phyloP scores from a whole-genome alignment of 805 yeast species.

The Candida sphagnicola region DNA sequence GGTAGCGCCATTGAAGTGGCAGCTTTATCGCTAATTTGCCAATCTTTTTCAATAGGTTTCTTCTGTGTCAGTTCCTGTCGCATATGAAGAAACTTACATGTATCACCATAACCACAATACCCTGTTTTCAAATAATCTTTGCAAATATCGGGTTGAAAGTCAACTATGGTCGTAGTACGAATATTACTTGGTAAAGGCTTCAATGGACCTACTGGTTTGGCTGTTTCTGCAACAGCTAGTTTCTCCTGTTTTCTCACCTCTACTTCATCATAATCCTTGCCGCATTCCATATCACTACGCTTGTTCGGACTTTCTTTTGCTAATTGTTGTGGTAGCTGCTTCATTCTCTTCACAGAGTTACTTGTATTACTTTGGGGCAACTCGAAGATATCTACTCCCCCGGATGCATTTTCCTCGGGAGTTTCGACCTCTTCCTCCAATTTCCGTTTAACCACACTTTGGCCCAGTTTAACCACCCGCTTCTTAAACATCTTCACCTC shows the following conservation, averaged over 20 bases:
- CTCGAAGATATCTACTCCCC: too few species aligned
- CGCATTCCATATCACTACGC: too few species aligned
- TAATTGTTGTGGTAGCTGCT: neutral
- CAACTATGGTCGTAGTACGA: conserved; percentile 65
- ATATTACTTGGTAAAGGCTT: conserved; percentile 40
- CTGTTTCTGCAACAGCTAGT: neutral
- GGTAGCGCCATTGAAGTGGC: conserved; percentile 62
- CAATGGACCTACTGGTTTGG: conserved; percentile 8
- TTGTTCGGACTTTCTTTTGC: neutral
- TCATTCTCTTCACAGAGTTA: conserved; percentile 1
- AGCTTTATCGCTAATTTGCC: conserved; percentile 50
- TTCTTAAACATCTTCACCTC: conserved; percentile 28
- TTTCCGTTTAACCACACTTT: conserved; percentile 5
- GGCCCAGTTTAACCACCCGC: conserved; percentile 14
- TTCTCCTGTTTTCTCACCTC: conserved; percentile 1
- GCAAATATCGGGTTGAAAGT: conserved; percentile 91
- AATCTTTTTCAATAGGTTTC: conserved; percentile 61
- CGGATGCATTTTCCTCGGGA: too few species aligned
- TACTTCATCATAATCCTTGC: neutral
- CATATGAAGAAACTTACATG: conserved; percentile 89
- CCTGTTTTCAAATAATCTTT: conserved; percentile 91
- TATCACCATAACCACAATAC: conserved; percentile 95
- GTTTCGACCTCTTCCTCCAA: neutral
- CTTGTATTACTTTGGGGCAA: too few species aligned
- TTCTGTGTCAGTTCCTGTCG: conserved; percentile 80